Base-by-base conservation (phyloP, 352 stramenopile species). In the Halophytophthora batemanensis region DNA sequence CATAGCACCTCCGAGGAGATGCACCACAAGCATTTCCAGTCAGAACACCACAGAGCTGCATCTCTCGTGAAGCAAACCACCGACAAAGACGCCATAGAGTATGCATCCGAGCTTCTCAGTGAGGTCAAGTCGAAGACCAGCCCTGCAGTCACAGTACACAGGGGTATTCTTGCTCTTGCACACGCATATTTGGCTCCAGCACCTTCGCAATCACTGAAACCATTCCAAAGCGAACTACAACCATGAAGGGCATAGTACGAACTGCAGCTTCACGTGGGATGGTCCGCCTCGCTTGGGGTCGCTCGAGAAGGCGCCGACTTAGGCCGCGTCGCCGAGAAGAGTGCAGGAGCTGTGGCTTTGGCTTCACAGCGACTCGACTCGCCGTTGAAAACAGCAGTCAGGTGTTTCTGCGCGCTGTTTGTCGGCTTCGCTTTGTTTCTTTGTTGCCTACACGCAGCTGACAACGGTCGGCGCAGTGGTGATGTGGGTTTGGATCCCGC, bases 231-330 rank as follows among this genome's bases (percentile, higher is more conserved):
- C 11, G 31, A 41, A 22, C 38, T 10, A 50, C 48, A 21, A 49
- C 21, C 34, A 7, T 19, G 46, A 25, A 45, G n/a, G 15, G 15
- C 2, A 48, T 23, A 29, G 8, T 45, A 22, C 22, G 45, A 21
- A 33, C 22, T 8, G 19, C 6, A 7, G 41, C 15, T 28, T 14
- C 8, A 2, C 22, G 22, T 35, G 33, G 6, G 29, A 21, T 19
- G 33, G 35, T 48, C 35, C 14, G 17, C 23, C 37, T n/a, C 19
- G 50, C 25, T 50, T 18, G 34, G 6, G 7, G 45, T 35, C 31
- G 52, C 50, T 25, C 46, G 53, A 15, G 42, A 67, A 14, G 59
- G 59, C 13, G 59, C 59, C 5, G 59, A 67, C 14, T 56, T 59
- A 0, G 59, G 59, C 5, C 53, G 46, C 11, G 59, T 63, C 4